These are phyloP conservation scores for Vitellaria paradoxa DNA, from an alignment of 179 eudicot species.

Conservation along the genomic window DNA sequence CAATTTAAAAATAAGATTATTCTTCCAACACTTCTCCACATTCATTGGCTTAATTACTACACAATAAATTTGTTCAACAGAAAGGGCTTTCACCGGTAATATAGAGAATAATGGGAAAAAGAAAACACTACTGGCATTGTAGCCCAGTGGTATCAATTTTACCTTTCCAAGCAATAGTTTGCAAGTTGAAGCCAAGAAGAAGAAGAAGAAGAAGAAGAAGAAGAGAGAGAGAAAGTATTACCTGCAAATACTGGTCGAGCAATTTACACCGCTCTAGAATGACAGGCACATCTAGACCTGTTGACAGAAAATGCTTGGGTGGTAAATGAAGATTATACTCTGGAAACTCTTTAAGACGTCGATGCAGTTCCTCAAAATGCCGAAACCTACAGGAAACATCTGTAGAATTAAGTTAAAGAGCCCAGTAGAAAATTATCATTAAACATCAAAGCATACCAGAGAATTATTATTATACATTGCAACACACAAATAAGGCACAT, in stretches of 20 bases:
- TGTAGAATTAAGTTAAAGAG: slow-evolving; percentile 14
- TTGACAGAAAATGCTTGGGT: slow-evolving; percentile 93
- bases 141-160: not conserved
- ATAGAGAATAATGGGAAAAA: not conserved
- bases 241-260: slow-evolving; percentile 95
- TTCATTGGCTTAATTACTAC: not conserved
- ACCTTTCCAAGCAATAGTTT: not conserved
- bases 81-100: not conserved
- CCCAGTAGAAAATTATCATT: not conserved
- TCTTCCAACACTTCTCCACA: not conserved
- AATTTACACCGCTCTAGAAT: slow-evolving; percentile 91
- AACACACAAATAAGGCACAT: not conserved
- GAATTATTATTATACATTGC: not conserved
- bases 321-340: slow-evolving; percentile 93
- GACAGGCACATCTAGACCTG: slow-evolving; percentile 86
- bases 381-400: slow-evolving; percentile 59
- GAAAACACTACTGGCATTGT: not conserved
- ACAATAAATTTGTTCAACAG: no score
- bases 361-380: slow-evolving; percentile 97
- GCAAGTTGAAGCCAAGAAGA: not conserved
- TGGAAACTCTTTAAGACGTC: slow-evolving; percentile 88
- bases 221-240: slow-evolving; percentile 20
- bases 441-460: not conserved
- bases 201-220: not conserved
- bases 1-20: not conserved